These are phyloP conservation scores for Trichoderma sp. DNA, from an alignment of 2,329 filamentous ascomycete species.

Conservation along the genomic window DNA sequence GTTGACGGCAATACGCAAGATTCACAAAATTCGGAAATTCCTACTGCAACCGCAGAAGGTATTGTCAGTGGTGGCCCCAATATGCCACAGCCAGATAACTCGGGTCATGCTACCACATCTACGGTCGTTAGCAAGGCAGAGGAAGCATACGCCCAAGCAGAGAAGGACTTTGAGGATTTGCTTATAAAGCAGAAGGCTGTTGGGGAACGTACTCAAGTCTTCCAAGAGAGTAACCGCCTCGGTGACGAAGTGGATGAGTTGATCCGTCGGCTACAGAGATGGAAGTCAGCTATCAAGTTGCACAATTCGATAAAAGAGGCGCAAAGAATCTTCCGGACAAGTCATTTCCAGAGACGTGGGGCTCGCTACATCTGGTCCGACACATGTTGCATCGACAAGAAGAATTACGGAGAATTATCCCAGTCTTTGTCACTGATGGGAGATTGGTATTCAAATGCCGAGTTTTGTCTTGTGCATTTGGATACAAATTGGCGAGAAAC, in stretches of 20 bases:
- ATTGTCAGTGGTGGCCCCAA: neutral
- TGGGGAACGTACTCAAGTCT: neutral
- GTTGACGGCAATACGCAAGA: neutral
- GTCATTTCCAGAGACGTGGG: neutral
- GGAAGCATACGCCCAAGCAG: neutral
- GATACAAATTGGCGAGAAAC: neutral
- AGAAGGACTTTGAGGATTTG: neutral
- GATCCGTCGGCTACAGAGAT: neutral
- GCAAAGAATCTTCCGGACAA: neutral
- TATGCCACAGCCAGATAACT: neutral
- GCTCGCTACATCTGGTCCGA: slow-evolving; percentile 1
- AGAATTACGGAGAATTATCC: neutral
- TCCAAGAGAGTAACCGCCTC: neutral
- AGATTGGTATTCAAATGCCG: neutral
- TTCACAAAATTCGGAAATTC: neutral
- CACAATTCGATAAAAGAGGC: slow-evolving; percentile 2
- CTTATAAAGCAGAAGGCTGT: neutral
- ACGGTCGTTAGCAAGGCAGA: neutral
- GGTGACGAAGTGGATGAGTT: slow-evolving; percentile 3
- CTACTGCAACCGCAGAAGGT: neutral
- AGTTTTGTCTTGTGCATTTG: slow-evolving; percentile 5
- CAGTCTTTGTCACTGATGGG: slow-evolving; percentile 1
- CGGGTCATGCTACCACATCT: neutral
- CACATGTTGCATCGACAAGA: slow-evolving; percentile 3
- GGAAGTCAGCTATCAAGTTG: slow-evolving; percentile 15